Evolutionary conservation across 2,329 filamentous ascomycete genomes (phyloP).

Genomic region (Trichoderma guizhouense): DNA sequence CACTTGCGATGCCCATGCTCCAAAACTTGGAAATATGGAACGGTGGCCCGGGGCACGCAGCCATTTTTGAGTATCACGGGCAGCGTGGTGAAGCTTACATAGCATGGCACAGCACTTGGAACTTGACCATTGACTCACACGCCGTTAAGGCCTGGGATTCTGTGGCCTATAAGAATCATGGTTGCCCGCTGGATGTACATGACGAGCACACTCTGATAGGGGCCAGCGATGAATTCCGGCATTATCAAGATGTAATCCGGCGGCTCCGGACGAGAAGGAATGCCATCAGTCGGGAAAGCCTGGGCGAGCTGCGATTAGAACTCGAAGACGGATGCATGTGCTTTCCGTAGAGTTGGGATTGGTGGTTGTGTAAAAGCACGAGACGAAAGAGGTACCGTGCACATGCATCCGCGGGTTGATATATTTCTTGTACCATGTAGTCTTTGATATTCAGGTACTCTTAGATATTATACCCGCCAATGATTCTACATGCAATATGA

Average conservation of each 20-base stretch:
- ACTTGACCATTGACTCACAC: background rate
- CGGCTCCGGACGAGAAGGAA: background rate
- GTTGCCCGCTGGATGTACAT: background rate
- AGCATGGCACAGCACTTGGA: background rate
- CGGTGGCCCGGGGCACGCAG: background rate
- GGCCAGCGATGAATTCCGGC: background rate
- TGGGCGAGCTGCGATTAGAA: slow-evolving; percentile 4
- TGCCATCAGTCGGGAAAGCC: background rate
- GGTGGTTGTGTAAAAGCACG: background rate
- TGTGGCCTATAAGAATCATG: background rate
- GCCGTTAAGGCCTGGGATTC: background rate
- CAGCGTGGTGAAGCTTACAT: background rate
- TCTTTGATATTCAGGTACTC: background rate
- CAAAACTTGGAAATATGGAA: slow-evolving; percentile 10
- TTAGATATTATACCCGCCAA: background rate
- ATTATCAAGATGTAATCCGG: background rate
- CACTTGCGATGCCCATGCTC: slow-evolving; percentile 6
- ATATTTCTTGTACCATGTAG: background rate
- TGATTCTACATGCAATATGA: background rate
- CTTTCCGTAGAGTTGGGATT: background rate
- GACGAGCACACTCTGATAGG: background rate
- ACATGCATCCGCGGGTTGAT: background rate
- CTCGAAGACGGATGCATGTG: background rate
- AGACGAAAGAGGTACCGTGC: background rate
- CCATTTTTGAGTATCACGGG: background rate